Base-by-base conservation (phyloP, 371 early-diverging fungal genomes). In the Mucor piriformis region DNA sequence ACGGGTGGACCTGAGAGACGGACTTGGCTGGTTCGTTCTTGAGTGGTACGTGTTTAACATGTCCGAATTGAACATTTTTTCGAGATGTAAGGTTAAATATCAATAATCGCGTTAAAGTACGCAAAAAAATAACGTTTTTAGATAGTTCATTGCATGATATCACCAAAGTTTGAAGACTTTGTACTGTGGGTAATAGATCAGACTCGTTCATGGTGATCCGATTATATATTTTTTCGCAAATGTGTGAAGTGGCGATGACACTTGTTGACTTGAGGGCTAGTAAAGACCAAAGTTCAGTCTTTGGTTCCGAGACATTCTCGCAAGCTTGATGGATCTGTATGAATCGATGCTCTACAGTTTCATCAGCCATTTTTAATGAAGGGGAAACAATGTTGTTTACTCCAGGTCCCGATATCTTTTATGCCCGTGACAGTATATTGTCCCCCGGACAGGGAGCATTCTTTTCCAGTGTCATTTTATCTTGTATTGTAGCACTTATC, bases 241-340 rank as follows among this genome's bases (percentile, higher is more conserved):
- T 61, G 46, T 72, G 70, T 3, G 79, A 79, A 0, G 63, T 57
- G 6, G 74, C 76, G 54, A 79, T 76, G 0, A 18, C 20, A 18
- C 20, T 42, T 4, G 61, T 38, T 2, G 74, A 61, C 21, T 59
- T 21, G 15, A 59, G 57, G 8, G 66, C 61, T 33, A 72, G 25
- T 2, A 53, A 23, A 2, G 57, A 20, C 77, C 74, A 77, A 7
- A 66, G 32, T 15, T 49, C 51, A 7, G 66, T 55, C 6, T 18
- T 20, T 10, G 56, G 23, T 43, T 53, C 29, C 1, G 54, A 42
- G 2, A 27, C n/a, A 21, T 54, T 27, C 32, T 68, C 57, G 5
- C 54, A 53, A 29, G 63, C 53, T 33, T 64, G 64, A 18, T 74
- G 73, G n/a, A 77, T 69, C 50, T 74, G 68, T 12, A 65, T 70